Percentiles rank a stretch among this genome's conserved stretches.
Conservation (phyloP, 495 filamentous ascomycete species). For the Coniosporium apollinis region DNA sequence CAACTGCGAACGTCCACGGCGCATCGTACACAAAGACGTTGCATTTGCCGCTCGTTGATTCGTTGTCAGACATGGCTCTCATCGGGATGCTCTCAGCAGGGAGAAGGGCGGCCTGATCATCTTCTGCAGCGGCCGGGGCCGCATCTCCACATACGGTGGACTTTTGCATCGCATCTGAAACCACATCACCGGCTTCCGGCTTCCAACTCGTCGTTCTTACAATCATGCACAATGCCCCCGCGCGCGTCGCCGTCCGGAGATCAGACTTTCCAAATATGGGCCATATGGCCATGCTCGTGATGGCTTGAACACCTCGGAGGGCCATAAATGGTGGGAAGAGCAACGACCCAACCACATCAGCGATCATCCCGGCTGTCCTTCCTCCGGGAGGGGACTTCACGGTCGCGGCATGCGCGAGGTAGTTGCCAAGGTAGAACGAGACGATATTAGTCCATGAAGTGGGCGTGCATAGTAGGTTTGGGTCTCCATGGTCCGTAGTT, state of each 20-base stretch:
- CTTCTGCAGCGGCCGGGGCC: conserved; percentile 11
- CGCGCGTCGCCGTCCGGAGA: conserved; percentile 14
- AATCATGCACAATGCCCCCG: conserved; percentile 23
- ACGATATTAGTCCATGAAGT: too few species aligned
- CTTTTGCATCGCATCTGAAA: conserved; percentile 10
- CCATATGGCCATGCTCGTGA: too few species aligned
- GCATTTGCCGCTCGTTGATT: background rate
- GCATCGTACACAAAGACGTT: background rate
- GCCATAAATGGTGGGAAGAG: conserved; percentile 15
- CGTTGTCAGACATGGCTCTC: background rate
- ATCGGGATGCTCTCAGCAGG: background rate
- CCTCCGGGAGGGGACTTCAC: conserved; percentile 28
- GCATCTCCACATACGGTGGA: too few species aligned
- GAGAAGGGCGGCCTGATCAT: conserved; percentile 5
- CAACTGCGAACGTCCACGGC: too few species aligned
- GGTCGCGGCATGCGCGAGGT: conserved; percentile 28
- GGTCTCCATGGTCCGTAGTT: too few species aligned
- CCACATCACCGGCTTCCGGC: conserved; percentile 18
- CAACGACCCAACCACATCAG: too few species aligned
- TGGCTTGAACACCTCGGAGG: conserved; percentile 10
- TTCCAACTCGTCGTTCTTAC: conserved; percentile 20
- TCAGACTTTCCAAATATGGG: conserved; percentile 14
- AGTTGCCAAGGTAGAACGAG: conserved; percentile 28
- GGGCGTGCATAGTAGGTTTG: too few species aligned
- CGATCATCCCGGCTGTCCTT: too few species aligned